Evolutionary conservation across 352 stramenopile species (phyloP), one percentile per base, ranked within the genome.

Genomic region (Pythium aristosporum): DNA sequence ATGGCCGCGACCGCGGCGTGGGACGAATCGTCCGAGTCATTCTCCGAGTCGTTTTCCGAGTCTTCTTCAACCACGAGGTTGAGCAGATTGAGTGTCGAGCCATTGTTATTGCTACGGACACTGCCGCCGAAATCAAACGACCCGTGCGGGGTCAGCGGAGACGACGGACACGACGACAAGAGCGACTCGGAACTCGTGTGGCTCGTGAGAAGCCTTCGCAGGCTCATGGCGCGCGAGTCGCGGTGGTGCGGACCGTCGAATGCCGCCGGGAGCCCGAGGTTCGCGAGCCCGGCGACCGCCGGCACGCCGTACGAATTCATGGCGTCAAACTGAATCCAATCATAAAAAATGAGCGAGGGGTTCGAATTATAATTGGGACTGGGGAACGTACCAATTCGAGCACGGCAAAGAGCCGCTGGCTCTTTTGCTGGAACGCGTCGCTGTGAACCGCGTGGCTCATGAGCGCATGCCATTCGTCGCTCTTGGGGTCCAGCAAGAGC

Each of bases 231-330:
- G 3, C 75, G 69, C 16, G 75, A 74, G n/a, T 60, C 71, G 3
- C 61, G 60, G 23, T 77, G 59, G 37, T 77, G 73, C 37, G 55
- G 41, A 1, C 56, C n/a, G 28, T 85, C 72, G 73, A 47, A 63
- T 10, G 71, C 68, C 21, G 74, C 53, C 30, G 88, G 88, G 2
- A 88, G 42, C 0, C 75, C 63, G 21, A 92, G 58, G 57, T 92
- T 92, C 36, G 77, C 73, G 3, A 90, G 37, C 2, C 81, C 77
- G 0, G 77, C 79, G 28, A 92, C 69, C 9, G 81, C 72, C 28
- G 81, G 79, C 8, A 92, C 71, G 11, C 80, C 82, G 44, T 90
- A 87, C 16, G 68, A 76, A 8, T 57, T 78, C 65, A 92, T 89
- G 18, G 77, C 76, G 16, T 89, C 76, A 57, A 89, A 92, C 82